Percentiles rank a stretch among this genome's conserved stretches.
Evolutionary conservation across 495 filamentous ascomycete species (phyloP).

Genomic region (Evernia prunastri): DNA sequence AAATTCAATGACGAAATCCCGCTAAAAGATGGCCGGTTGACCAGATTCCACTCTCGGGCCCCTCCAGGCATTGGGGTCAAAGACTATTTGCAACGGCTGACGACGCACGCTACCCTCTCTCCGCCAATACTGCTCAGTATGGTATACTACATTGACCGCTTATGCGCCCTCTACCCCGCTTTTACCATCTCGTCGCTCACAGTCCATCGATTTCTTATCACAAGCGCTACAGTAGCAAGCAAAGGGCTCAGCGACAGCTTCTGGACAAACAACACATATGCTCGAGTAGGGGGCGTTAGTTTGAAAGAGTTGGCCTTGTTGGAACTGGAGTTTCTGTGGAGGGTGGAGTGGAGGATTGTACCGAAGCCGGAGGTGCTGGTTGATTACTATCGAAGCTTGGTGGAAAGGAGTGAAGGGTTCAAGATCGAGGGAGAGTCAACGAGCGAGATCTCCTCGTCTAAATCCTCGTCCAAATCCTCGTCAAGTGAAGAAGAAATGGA

Average conservation of each 20-base stretch:
- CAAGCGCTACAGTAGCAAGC: constrained; percentile 87
- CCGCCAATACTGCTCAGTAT: constrained; percentile 97
- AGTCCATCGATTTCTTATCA: constrained; percentile 94
- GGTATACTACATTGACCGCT: constrained; percentile 98
- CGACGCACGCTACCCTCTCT: constrained; percentile 86
- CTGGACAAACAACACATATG: constrained; percentile 96
- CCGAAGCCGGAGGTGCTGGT: constrained; percentile 87
- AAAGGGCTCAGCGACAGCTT: constrained; percentile 96
- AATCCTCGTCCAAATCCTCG: constrained; percentile 2
- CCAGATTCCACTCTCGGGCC: constrained; percentile 91
- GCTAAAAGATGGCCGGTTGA: constrained; percentile 73
- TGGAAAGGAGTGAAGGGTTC: constrained; percentile 61
- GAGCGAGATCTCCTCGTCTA: constrained; percentile 3
- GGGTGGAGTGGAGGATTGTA: constrained; percentile 93
- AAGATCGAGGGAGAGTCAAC: constrained; percentile 38
- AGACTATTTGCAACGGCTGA: constrained; percentile 87
- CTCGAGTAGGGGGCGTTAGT: constrained; percentile 84
- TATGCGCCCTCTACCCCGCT: constrained; percentile 82
- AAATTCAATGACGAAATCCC: constrained; percentile 86
- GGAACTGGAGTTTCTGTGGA: constrained; percentile 88
- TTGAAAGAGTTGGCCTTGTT: constrained; percentile 81
- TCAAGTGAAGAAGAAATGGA: constrained; percentile 15
- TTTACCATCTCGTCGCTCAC: constrained; percentile 94
- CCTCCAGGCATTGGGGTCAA: constrained; percentile 88
- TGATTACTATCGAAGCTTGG: constrained; percentile 85